Evolutionary conservation across 345 rosid genomes (phyloP), one percentile per base, ranked within the genome.

Genomic region (Lenwebbia sp.): DNA sequence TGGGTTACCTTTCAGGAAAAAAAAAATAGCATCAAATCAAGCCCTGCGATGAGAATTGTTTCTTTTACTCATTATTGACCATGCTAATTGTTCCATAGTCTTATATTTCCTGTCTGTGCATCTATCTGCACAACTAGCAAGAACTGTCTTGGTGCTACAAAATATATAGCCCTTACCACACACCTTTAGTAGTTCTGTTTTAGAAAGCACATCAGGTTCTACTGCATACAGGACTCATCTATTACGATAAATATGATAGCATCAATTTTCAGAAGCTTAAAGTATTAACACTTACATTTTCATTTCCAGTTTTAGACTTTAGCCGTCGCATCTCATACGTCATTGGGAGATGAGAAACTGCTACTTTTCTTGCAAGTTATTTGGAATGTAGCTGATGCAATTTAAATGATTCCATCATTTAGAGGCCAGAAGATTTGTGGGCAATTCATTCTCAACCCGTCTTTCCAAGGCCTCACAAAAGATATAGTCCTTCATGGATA

Each of bases 381-480:
- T 75, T 44, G 40, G 40, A 82, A 28, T 58, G 17, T 86, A 15
- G 86, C 88, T 89, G 86, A 87, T 86, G 82, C 28, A 87, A 75
- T 56, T 86, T 62, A 55, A 65, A 70, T 74, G 47, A 56, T 85
- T 60, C 85, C 87, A 83, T 93, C 83, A 91, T 91, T 86, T 90
- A 97, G 99, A 94, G 92, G 86, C 99, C 99, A 4, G 99, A 97
- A 83, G 99, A 97, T 91, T 89, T 97, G 90, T 97, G 99, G 98
- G 96, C 95, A 88, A 84, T 93, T 89, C 94, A 97, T 90, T 95
- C 99, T 84, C 90, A 86, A 78, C 94, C 95, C 25, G 98, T 94
- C 83, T 91, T 90, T 86, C 96, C 99, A 70, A 92, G 92, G 83
- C 99, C 99, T 90, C 99, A 97, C 91, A 93, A 89, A 88, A 94